phyloP scores from a whole-genome alignment of 768 basidiomycete species.

The Pleurotus salmoneostramineus region DNA sequence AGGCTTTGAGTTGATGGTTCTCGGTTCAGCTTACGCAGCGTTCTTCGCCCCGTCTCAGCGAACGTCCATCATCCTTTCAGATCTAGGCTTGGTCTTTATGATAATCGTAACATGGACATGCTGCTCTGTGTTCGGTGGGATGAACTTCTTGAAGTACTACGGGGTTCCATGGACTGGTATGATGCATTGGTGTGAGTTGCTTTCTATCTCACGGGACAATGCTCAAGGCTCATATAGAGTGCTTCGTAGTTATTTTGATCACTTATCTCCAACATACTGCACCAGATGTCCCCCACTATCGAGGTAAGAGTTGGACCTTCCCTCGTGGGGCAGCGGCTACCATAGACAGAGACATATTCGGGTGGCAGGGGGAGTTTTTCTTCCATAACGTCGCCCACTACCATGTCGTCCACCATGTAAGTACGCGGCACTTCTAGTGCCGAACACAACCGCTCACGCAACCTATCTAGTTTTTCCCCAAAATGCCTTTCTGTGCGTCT shows the following conservation, averaged over 20 bases:
- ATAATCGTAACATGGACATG: constrained; percentile 32
- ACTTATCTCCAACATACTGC: constrained; percentile 38
- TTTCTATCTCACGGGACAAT: not conserved
- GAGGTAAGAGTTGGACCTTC: constrained; percentile 38
- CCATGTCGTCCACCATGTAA: constrained; percentile 39
- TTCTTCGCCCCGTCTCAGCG: constrained; percentile 52
- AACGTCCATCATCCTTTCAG: constrained; percentile 49
- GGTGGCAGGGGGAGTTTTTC: constrained; percentile 47
- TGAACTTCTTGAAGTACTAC: constrained; percentile 44
- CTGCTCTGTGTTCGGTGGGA: constrained; percentile 29
- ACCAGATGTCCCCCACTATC: constrained; percentile 40
- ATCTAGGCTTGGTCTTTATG: constrained; percentile 52
- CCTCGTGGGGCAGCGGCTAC: constrained; percentile 45
- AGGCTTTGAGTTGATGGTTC: too few relatives aligned
- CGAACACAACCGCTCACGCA: not conserved
- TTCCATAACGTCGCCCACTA: constrained; percentile 43
- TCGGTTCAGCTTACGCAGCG: constrained; percentile 43
- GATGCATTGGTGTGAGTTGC: constrained; percentile 47
- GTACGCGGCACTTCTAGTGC: not conserved
- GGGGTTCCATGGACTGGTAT: constrained; percentile 53
- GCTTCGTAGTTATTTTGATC: constrained; percentile 42
- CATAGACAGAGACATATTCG: constrained; percentile 41
- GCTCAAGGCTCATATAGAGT: not conserved
- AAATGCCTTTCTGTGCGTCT: constrained; percentile 37
- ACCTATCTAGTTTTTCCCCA: constrained; percentile 31